Evolutionary conservation across 2,329 filamentous ascomycete species (phyloP).

Genomic region (Monascus ruber): DNA sequence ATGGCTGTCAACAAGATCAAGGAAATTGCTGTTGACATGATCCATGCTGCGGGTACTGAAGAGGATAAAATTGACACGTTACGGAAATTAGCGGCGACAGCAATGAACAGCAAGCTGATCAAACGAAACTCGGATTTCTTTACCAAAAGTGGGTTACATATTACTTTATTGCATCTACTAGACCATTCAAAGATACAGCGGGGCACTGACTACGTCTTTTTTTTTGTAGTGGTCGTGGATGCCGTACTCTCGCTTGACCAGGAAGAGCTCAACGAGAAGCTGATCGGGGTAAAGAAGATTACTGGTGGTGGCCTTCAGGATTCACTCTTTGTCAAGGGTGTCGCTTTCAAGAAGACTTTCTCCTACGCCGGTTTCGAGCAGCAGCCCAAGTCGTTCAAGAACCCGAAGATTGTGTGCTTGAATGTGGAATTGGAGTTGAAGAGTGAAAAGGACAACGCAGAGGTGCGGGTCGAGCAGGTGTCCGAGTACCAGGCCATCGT

Average conservation of each 20-base stretch:
- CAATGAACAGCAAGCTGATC: conserved; percentile 99
- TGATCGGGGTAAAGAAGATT: conserved; percentile 98
- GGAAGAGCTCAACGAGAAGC: conserved; percentile 91
- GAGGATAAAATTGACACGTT: conserved; percentile 81
- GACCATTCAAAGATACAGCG: neutral
- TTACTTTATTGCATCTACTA: conserved; percentile 1
- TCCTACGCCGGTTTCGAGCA: conserved; percentile 98
- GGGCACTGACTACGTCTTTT: conserved; percentile 5
- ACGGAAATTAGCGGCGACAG: conserved; percentile 78
- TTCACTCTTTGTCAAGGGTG: conserved; percentile 91
- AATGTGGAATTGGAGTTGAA: conserved; percentile 98
- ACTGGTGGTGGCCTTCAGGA: conserved; percentile 92
- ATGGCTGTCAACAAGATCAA: conserved; percentile 99
- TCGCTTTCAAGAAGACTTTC: conserved; percentile 99
- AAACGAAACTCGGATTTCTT: conserved; percentile 96
- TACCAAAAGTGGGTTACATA: conserved; percentile 63
- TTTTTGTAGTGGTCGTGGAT: conserved; percentile 76
- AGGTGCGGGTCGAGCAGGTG: conserved; percentile 95
- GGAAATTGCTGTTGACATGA: conserved; percentile 68
- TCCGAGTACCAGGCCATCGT: conserved; percentile 99
- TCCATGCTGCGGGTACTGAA: conserved; percentile 66
- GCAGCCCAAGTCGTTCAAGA: conserved; percentile 87
- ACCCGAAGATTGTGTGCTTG: conserved; percentile 93
- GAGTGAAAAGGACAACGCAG: conserved; percentile 98
- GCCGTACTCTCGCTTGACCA: conserved; percentile 92